phyloP scores from a whole-genome alignment of 2,329 filamentous ascomycete genomes.

The Alternaria sp. region DNA sequence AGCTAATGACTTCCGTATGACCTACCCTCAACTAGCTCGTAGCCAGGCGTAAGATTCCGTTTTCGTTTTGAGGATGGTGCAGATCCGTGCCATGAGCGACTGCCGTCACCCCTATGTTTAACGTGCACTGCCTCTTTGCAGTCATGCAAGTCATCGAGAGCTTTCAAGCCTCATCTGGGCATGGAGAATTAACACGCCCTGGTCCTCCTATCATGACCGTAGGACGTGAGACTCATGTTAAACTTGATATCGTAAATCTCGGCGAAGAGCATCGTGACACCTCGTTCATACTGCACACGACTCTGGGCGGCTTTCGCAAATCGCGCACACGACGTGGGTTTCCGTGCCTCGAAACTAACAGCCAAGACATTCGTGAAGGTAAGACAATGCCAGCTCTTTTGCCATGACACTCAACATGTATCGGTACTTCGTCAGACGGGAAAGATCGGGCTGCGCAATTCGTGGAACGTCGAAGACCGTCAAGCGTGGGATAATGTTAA shows the following conservation, averaged over 20 bases:
- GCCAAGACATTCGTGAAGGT: not conserved
- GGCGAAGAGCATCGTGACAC: not conserved
- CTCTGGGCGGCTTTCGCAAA: not conserved
- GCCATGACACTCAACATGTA: slow-evolving; percentile 4
- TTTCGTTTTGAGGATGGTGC: not conserved
- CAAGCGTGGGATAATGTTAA: slow-evolving; percentile 8
- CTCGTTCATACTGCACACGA: not conserved
- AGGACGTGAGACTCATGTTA: not conserved
- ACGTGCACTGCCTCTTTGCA: slow-evolving; percentile 1
- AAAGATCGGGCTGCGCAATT: not conserved
- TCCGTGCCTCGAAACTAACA: not conserved
- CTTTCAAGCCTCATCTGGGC: not conserved
- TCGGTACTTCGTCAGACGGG: slow-evolving; percentile 8
- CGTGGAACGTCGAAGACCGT: slow-evolving; percentile 7
- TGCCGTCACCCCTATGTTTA: not conserved
- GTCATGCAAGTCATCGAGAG: not conserved
- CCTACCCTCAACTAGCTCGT: not conserved
- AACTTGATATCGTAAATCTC: not conserved
- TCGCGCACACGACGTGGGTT: slow-evolving; percentile 5
- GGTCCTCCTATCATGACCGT: not conserved
- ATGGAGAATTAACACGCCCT: not conserved
- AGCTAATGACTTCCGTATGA: not conserved
- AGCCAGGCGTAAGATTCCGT: not conserved
- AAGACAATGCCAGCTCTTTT: not conserved
- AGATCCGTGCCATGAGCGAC: not conserved